phyloP scores from a whole-genome alignment of 192 early-diverging fungal species.

The Blastocladiella britannica region DNA sequence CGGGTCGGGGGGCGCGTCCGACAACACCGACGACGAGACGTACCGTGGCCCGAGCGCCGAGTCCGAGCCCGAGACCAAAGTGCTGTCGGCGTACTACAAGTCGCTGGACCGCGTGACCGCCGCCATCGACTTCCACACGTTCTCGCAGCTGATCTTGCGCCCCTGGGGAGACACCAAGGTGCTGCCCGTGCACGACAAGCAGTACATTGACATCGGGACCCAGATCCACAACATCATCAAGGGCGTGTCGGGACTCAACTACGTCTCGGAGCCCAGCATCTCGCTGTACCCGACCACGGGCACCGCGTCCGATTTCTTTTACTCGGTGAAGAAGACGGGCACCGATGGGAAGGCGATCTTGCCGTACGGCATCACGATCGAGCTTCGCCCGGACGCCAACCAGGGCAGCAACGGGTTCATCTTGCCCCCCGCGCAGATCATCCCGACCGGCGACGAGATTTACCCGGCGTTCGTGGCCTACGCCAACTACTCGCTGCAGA shows the following conservation, averaged over 20 bases:
- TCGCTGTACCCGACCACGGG: conserved; percentile 34
- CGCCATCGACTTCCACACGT: conserved; percentile 36
- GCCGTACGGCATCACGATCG: conserved; percentile 31
- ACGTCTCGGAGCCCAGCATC: conserved; percentile 23
- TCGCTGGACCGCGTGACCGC: conserved; percentile 26
- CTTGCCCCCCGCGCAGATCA: conserved; percentile 31
- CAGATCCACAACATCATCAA: conserved; percentile 16
- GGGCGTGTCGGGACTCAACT: conserved; percentile 22
- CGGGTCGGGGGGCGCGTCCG: conserved; percentile 15
- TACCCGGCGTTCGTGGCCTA: conserved; percentile 13
- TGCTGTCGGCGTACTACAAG: conserved; percentile 23
- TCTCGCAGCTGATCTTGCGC: conserved; percentile 30
- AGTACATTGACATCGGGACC: conserved; percentile 16
- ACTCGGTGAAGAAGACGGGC: conserved; percentile 16
- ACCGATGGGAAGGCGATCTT: no score
- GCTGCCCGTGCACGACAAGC: conserved; percentile 5
- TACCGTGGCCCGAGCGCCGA: conserved; percentile 16
- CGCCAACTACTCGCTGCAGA: no score
- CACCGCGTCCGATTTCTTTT: conserved; percentile 30
- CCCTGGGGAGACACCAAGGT: conserved; percentile 21
- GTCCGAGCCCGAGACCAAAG: conserved; percentile 22
- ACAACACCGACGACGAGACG: conserved; percentile 14
- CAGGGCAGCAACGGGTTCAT: conserved; percentile 25
- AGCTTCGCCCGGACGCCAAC: conserved; percentile 21
- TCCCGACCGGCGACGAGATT: conserved; percentile 26